phyloP scores from a whole-genome alignment of 2,329 filamentous ascomycete species.

The Microsporum audouinii region DNA sequence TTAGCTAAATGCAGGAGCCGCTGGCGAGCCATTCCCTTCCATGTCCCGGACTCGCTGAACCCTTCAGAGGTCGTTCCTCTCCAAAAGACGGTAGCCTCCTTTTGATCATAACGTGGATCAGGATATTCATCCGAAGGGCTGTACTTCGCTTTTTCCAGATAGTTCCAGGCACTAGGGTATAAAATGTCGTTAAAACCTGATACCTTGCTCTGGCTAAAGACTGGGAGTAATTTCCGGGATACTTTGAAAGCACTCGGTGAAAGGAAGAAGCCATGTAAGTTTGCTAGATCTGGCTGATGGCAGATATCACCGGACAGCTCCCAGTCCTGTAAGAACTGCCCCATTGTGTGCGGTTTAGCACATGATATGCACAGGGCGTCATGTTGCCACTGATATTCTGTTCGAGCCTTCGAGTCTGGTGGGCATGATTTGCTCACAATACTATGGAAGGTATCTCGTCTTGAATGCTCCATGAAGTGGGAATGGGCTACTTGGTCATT shows the following conservation, averaged over 20 bases:
- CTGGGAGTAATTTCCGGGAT: slow-evolving; percentile 54
- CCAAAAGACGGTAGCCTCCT: slow-evolving; percentile 55
- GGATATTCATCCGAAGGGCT: slow-evolving; percentile 40
- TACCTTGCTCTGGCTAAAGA: slow-evolving; percentile 66
- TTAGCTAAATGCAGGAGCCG: slow-evolving; percentile 60
- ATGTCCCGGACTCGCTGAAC: slow-evolving; percentile 43
- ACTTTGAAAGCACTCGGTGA: slow-evolving; percentile 52
- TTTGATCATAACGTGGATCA: slow-evolving; percentile 48
- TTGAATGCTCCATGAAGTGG: slow-evolving; percentile 32
- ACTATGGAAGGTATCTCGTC: slow-evolving; percentile 30
- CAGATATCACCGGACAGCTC: slow-evolving; percentile 55
- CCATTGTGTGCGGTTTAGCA: slow-evolving; percentile 51
- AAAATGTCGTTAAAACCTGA: slow-evolving; percentile 65
- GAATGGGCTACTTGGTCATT: slow-evolving; percentile 24
- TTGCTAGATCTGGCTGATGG: slow-evolving; percentile 62
- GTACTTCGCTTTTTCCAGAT: slow-evolving; percentile 46
- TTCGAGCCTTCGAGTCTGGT: slow-evolving; percentile 48
- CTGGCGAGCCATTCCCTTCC: slow-evolving; percentile 57
- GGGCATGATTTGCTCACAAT: slow-evolving; percentile 48
- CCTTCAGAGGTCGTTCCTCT: slow-evolving; percentile 55
- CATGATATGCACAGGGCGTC: slow-evolving; percentile 55
- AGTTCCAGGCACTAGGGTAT: slow-evolving; percentile 56
- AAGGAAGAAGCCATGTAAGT: slow-evolving; percentile 63
- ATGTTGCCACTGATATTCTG: slow-evolving; percentile 51
- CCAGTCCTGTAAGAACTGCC: slow-evolving; percentile 58